phyloP scores from a whole-genome alignment of 805 yeast genomes.

The Pichia exigua region DNA sequence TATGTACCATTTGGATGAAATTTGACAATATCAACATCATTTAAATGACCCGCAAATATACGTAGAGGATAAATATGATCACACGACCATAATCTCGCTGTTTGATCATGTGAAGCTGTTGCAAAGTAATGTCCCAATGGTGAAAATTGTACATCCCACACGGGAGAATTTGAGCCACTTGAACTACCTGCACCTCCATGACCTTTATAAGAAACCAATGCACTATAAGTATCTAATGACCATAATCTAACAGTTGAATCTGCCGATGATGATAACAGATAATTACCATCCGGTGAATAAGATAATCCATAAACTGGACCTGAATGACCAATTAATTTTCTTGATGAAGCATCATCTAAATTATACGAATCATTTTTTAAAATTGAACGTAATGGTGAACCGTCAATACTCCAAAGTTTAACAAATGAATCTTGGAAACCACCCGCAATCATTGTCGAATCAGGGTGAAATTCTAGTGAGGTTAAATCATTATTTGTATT shows the following conservation, averaged over 20 bases:
- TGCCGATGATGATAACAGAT: conserved; percentile 74
- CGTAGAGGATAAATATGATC: conserved; percentile 95
- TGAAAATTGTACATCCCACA: conserved; percentile 94
- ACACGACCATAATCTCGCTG: conserved; percentile 96
- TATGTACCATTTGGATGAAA: conserved; percentile 97
- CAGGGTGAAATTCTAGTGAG: conserved; percentile 80
- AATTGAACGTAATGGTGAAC: conserved; percentile 66
- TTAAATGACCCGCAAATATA: conserved; percentile 94
- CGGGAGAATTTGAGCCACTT: conserved; percentile 57
- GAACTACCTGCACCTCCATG: conserved; percentile 34
- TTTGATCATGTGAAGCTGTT: conserved; percentile 96
- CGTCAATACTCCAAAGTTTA: conserved; percentile 90
- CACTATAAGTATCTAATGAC: conserved; percentile 87
- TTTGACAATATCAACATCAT: conserved; percentile 90
- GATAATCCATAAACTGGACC: conserved; percentile 90
- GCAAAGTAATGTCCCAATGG: conserved; percentile 97
- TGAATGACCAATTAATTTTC: conserved; percentile 79
- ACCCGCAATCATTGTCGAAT: conserved; percentile 80
- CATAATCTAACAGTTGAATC: conserved; percentile 89
- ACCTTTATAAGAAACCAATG: conserved; percentile 90
- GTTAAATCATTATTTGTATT: conserved; percentile 86
- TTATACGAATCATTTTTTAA: conserved; percentile 47
- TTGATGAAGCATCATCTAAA: conserved; percentile 19
- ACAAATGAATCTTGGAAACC: conserved; percentile 91
- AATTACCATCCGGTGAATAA: conserved; percentile 85